Evolutionary conservation across 1,284 basidiomycete species (phyloP).

Genomic region (Sanghuangporus sanghuang): DNA sequence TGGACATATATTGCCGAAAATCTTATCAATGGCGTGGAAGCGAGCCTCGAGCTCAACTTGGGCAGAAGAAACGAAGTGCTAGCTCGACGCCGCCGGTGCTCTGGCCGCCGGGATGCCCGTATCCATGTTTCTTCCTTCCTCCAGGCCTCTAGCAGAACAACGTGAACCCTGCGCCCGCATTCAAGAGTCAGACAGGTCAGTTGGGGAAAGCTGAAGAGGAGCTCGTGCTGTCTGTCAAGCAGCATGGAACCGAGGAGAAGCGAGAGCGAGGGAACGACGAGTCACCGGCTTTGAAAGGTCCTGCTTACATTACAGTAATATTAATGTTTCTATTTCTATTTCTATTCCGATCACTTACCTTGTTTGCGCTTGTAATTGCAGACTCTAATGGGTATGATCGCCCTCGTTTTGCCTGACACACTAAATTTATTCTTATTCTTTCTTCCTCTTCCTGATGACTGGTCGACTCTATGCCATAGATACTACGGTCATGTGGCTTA

Average conservation of each 20-base stretch:
- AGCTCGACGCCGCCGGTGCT: slow-evolving; percentile 1
- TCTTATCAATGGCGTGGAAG: not conserved
- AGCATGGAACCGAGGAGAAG: slow-evolving; percentile 1
- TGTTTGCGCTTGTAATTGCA: no score
- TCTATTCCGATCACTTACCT: no score
- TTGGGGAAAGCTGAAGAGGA: not conserved
- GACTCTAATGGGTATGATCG: no score
- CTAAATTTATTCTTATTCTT: not conserved
- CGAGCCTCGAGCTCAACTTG: slow-evolving; percentile 1
- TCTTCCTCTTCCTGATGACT: not conserved
- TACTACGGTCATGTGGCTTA: not conserved
- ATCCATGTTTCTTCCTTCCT: not conserved
- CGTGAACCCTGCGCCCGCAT: not conserved
- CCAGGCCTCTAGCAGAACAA: not conserved
- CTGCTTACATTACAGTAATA: no score
- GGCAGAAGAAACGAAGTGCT: not conserved
- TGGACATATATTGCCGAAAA: slow-evolving; percentile 1
- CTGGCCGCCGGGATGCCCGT: not conserved
- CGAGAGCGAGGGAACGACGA: no score
- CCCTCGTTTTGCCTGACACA: no score
- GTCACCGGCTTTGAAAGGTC: no score
- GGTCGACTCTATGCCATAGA: not conserved
- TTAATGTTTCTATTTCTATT: no score
- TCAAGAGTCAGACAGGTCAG: not conserved
- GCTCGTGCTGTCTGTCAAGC: not conserved